Evolutionary conservation across 176 grass and related monocot genomes (phyloP).

Genomic region (Cocos nucifera): DNA sequence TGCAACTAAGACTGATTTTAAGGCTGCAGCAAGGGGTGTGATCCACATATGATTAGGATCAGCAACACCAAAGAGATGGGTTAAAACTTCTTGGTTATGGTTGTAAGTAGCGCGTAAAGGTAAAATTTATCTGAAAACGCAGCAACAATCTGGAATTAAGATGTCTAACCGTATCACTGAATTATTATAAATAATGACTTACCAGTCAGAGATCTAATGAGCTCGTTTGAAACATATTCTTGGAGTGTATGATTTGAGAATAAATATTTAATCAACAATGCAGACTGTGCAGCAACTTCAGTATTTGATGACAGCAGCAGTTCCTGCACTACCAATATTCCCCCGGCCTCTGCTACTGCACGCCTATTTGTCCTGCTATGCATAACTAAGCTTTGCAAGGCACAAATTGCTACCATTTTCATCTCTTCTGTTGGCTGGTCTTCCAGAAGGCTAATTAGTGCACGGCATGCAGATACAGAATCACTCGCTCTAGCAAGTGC

Average conservation of each 20-base stretch:
- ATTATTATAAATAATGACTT: conserved; percentile 10
- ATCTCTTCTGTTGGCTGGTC: conserved; percentile 93
- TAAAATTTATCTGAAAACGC: too few species aligned
- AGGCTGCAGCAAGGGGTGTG: too few species aligned
- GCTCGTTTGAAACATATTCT: conserved; percentile 96
- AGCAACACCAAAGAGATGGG: too few species aligned
- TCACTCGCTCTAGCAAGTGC: conserved; percentile 80
- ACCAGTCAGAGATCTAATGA: conserved; percentile 94
- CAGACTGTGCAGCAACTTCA: conserved; percentile 81
- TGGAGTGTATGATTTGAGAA: conserved; percentile 98
- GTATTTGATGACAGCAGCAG: conserved; percentile 67
- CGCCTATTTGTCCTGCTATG: conserved; percentile 97
- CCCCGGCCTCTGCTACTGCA: conserved; percentile 80
- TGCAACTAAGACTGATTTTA: too few species aligned
- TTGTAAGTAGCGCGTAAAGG: too few species aligned
- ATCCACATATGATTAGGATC: too few species aligned
- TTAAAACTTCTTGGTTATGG: too few species aligned
- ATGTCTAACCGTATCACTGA: too few species aligned
- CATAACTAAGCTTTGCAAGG: conserved; percentile 89
- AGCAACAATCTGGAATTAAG: too few species aligned
- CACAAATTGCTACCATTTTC: conserved; percentile 91
- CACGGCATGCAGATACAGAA: conserved; percentile 69
- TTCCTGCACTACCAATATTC: conserved; percentile 89
- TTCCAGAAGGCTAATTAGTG: conserved; percentile 83
- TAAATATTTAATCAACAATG: conserved; percentile 77